Evolutionary conservation across 192 early-diverging fungal species (phyloP), one percentile per base, ranked within the genome.

Genomic region (Mortierella alpina): DNA sequence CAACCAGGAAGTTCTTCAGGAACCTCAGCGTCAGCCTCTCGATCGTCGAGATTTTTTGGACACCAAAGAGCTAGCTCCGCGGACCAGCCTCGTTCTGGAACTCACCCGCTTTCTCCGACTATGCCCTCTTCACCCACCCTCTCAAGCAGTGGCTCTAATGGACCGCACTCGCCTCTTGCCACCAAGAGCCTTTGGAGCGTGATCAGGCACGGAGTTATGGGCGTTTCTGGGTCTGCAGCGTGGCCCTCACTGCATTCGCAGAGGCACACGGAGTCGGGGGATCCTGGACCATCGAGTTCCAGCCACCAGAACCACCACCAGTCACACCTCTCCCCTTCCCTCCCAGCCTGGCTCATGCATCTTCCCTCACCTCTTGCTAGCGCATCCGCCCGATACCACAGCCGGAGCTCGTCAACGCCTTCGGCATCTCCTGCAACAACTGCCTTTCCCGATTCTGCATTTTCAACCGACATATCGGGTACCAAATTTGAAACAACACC

Each of bases 151-250:
- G 18, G 31, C 18, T 55, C 48, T 40, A 59, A 31, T 39, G 63
- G 57, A 31, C 63, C 77, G n/a, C 63, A 72, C 20, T 66, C 74
- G 22, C 76, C 70, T 6, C 59, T 60, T 3, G 17, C 61, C 4
- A 18, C 67, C 49, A 70, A 76, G 42, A 73, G 71, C 14, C 55
- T 72, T 12, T 77, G 74, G 68, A 73, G 65, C 47, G 69, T 66
- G 14, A 68, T 72, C 50, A 59, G 82, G 10, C 74, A 75, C 46
- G 68, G 74, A 11, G 68, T 83, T 39, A 72, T 83, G 74, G 68
- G 74, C 22, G 66, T 83, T 6, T 72, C 82, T 17, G 74, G 74
- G 63, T 59, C 82, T 22, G 12, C 70, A 7, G 60, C 70, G 40
- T 72, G 70, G 74, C 62, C 70, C 7, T 65, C 60, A 22, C 40